These are phyloP conservation scores for Leucocoprinus birnbaumii DNA, from an alignment of 768 basidiomycete genomes.

Conservation along the genomic window DNA sequence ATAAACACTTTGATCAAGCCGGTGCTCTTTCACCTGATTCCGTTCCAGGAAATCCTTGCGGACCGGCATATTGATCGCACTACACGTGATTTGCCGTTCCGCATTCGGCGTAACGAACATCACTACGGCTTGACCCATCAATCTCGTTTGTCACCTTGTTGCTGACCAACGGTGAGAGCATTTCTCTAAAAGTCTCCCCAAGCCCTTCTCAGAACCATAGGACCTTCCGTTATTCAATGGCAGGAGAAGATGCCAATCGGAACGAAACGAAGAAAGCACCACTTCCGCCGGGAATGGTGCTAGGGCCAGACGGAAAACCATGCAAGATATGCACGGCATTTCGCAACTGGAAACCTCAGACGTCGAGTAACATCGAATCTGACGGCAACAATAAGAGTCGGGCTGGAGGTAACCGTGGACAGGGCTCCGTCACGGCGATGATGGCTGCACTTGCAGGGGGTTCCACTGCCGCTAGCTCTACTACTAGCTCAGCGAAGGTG, in stretches of 20 bases:
- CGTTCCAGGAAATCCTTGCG: background rate
- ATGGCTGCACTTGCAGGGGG: constrained; percentile 25
- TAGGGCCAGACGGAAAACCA: constrained; percentile 93
- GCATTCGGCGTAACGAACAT: no score
- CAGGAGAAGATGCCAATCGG: background rate
- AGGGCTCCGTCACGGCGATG: constrained; percentile 13
- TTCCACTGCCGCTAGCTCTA: constrained; percentile 14
- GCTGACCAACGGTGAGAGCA: background rate
- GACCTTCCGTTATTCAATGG: background rate
- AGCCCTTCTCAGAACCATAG: background rate
- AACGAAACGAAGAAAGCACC: constrained; percentile 20
- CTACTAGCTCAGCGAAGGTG: constrained; percentile 13
- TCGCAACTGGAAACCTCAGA: constrained; percentile 59
- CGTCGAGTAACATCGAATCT: constrained; percentile 28
- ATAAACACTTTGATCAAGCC: background rate
- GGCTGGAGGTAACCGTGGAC: constrained; percentile 6
- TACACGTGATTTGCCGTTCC: no score
- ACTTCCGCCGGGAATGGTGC: constrained; percentile 73
- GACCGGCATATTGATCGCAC: no score
- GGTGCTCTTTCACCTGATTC: constrained; percentile 9
- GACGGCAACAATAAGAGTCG: constrained; percentile 18
- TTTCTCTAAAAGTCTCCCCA: background rate
- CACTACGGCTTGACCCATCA: no score
- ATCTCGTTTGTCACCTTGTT: background rate
- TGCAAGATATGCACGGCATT: constrained; percentile 91